Conservation (phyloP, 1,284 basidiomycete species). For the Pterulicium gracile region DNA sequence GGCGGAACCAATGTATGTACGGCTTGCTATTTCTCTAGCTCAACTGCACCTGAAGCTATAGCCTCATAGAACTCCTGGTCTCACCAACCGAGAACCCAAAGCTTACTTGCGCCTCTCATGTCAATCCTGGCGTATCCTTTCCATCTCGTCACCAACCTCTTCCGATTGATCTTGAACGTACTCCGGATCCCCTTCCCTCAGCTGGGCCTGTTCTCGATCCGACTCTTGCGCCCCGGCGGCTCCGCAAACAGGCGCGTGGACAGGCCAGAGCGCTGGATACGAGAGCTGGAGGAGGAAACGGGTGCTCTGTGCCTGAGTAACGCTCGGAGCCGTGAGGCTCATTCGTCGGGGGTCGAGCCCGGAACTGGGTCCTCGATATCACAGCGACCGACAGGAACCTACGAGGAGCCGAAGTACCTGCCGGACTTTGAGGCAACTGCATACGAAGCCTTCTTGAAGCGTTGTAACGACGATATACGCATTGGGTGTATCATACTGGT, state of each 20-base stretch:
- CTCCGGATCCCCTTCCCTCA: conserved; percentile 42
- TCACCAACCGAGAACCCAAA: conserved; percentile 13
- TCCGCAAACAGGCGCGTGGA: conserved; percentile 7
- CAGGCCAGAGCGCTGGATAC: conserved; percentile 52
- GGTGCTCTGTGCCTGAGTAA: conserved; percentile 52
- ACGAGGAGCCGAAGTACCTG: conserved; percentile 37
- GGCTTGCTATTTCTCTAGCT: conserved; percentile 10
- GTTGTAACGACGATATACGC: conserved; percentile 60
- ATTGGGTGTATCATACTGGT: conserved; percentile 81
- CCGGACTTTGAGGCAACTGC: conserved; percentile 67
- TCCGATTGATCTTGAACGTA: conserved; percentile 43
- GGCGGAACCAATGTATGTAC: conserved; percentile 10
- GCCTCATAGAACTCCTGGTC: no score
- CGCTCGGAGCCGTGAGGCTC: conserved; percentile 18
- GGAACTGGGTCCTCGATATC: conserved; percentile 28
- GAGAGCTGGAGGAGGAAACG: conserved; percentile 70
- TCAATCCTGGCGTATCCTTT: conserved; percentile 34
- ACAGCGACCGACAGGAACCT: conserved; percentile 13
- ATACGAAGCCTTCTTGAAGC: conserved; percentile 75
- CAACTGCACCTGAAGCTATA: no score
- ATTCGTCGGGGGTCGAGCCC: conserved; percentile 27
- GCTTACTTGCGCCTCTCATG: conserved; percentile 12
- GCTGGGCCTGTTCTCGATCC: conserved; percentile 30
- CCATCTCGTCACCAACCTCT: conserved; percentile 33
- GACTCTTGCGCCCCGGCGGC: conserved; percentile 18